Percentiles rank a stretch among this genome's conserved stretches.
These are phyloP conservation scores for Lupinus albus DNA, from an alignment of 306 rosid species.

Conservation along the genomic window DNA sequence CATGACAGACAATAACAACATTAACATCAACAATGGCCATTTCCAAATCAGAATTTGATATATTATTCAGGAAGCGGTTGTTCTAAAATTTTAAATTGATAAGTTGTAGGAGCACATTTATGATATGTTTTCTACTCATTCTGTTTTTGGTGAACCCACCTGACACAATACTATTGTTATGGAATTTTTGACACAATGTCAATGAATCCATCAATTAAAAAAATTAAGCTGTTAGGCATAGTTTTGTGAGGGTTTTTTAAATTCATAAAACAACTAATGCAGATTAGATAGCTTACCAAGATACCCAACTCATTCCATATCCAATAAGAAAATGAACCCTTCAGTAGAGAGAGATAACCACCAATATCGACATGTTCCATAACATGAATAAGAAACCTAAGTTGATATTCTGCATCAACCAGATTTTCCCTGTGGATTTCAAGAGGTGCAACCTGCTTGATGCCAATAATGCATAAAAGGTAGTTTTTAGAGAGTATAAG, in stretches of 20 bases:
- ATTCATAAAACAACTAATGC: slow-evolving; percentile 22
- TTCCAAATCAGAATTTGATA: slow-evolving; percentile 6
- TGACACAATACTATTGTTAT: not conserved
- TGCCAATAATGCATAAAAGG: slow-evolving; percentile 22
- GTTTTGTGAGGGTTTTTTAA: not conserved
- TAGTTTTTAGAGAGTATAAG: slow-evolving; percentile 20
- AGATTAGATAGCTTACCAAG: slow-evolving; percentile 57
- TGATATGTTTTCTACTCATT: slow-evolving; percentile 6
- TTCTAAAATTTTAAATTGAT: slow-evolving; percentile 8
- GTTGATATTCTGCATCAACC: slow-evolving; percentile 84
- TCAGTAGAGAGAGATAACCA: slow-evolving; percentile 69
- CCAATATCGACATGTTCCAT: slow-evolving; percentile 59
- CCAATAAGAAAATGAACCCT: slow-evolving; percentile 86
- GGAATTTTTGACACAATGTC: slow-evolving; percentile 10
- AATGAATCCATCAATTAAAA: slow-evolving; percentile 1
- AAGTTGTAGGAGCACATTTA: slow-evolving; percentile 11
- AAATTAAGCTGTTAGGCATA: slow-evolving; percentile 6
- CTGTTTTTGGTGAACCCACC: not conserved
- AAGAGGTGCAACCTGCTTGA: slow-evolving; percentile 85
- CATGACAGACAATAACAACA: slow-evolving; percentile 39
- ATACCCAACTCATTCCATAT: slow-evolving; percentile 82
- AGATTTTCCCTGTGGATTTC: slow-evolving; percentile 67
- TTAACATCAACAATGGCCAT: slow-evolving; percentile 12
- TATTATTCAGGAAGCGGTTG: slow-evolving; percentile 24
- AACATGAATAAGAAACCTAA: slow-evolving; percentile 69